These are phyloP conservation scores for Ophiorrhiza pumila DNA, from an alignment of 257 asterid genomes.

Conservation along the genomic window DNA sequence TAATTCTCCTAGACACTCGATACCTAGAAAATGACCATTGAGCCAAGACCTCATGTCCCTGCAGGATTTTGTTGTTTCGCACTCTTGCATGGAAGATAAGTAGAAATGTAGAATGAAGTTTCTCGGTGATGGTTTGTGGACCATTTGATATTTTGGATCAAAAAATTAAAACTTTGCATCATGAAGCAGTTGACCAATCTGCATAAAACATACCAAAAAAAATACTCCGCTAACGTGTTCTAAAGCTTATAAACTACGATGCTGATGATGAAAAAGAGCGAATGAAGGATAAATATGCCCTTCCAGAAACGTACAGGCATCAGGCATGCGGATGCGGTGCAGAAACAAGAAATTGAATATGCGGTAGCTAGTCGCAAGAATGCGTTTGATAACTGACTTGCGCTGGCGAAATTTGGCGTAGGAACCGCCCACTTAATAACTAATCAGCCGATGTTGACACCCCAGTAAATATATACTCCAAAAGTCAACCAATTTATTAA, in stretches of 20 bases:
- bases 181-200: neutral
- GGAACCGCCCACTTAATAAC: slow-evolving; percentile 10
- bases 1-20: no score
- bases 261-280: no score
- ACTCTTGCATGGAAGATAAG: neutral
- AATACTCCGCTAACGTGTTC: no score
- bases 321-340: neutral
- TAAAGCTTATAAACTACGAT: no score
- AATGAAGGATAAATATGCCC: no score
- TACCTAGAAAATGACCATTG: no score
- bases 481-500: slow-evolving; percentile 14
- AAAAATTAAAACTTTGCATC: no score
- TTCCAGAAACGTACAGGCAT: no score
- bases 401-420: neutral
- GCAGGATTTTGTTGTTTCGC: no score
- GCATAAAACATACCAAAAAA: no score
- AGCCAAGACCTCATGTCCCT: no score
- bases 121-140: neutral
- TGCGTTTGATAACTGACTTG: neutral
- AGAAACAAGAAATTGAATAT: neutral
- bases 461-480: neutral
- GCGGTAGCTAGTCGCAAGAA: slow-evolving; percentile 2
- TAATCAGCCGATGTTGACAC: slow-evolving; percentile 2
- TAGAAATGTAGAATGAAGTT: no score
- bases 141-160: neutral